These are phyloP conservation scores for Lobulomyces angularis DNA, from an alignment of 192 early-diverging fungal species.

Conservation along the genomic window DNA sequence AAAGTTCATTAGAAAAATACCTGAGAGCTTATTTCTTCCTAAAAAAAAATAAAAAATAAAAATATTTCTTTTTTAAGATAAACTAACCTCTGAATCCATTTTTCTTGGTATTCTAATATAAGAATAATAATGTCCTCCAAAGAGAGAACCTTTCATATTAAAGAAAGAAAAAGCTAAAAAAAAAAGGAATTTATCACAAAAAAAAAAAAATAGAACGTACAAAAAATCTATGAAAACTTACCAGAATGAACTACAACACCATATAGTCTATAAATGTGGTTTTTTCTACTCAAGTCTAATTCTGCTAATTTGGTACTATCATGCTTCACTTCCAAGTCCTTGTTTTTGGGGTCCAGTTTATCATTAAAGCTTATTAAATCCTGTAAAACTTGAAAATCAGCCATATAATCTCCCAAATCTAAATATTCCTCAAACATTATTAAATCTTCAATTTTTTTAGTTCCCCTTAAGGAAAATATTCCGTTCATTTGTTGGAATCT, in stretches of 20 bases:
- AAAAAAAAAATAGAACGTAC: no score
- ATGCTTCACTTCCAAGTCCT: no score
- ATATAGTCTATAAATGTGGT: constrained; percentile 30
- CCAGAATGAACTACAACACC: constrained; percentile 34
- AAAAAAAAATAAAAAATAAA: not conserved
- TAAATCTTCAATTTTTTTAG: constrained; percentile 20
- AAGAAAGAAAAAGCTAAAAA: no score
- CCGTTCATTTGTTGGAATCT: no score
- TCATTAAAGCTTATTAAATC: no score
- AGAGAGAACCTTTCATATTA: no score
- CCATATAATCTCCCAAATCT: constrained; percentile 20
- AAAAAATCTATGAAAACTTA: no score
- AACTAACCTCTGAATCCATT: not conserved
- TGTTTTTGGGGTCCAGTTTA: no score
- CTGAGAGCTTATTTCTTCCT: not conserved
- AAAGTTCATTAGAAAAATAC: not conserved
- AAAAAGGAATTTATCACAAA: no score
- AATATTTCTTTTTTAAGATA: constrained; percentile 3
- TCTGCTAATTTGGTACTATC: no score
- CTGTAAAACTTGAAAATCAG: no score
- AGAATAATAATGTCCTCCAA: constrained; percentile 32
- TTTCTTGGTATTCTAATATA: constrained; percentile 16
- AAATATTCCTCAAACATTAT: constrained; percentile 25
- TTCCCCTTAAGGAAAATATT: constrained; percentile 11
- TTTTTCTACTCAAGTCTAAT: no score